Conservation (phyloP, 2,329 filamentous ascomycete genomes). For the Pestalotiopsis sp. region DNA sequence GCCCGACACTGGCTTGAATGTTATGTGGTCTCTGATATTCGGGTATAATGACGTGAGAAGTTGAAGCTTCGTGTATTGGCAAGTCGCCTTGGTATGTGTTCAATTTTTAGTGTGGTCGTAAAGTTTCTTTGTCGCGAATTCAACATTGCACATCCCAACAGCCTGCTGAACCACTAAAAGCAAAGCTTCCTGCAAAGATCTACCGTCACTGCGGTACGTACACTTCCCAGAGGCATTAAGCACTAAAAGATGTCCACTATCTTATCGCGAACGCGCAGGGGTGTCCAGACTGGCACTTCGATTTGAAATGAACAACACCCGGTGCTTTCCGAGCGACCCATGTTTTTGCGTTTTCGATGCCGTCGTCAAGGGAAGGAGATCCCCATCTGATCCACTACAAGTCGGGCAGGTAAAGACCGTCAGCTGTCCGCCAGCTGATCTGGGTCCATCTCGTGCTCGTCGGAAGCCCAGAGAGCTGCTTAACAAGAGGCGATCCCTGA, state of each 20-base stretch:
- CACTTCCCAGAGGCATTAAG: too few species aligned
- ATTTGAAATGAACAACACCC: constrained; percentile 1
- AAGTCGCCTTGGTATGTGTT: background rate
- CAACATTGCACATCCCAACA: background rate
- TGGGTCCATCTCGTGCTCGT: background rate
- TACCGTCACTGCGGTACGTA: background rate
- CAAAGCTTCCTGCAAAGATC: background rate
- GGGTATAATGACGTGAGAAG: background rate
- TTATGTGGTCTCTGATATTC: background rate
- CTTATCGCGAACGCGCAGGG: background rate
- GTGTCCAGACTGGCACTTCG: background rate
- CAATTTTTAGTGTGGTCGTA: background rate
- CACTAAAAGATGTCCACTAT: background rate
- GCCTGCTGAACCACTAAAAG: background rate
- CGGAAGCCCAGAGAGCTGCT: background rate
- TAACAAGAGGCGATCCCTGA: constrained; percentile 8
- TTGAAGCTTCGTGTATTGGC: background rate
- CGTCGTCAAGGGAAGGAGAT: background rate
- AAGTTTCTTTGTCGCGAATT: background rate
- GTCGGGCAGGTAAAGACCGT: background rate
- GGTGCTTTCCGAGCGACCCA: constrained; percentile 12
- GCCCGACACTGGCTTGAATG: background rate
- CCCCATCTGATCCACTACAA: background rate
- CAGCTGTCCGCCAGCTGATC: background rate
- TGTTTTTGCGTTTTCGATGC: background rate